Conservation (phyloP, 306 rosid genomes). For the Morella rubra region DNA sequence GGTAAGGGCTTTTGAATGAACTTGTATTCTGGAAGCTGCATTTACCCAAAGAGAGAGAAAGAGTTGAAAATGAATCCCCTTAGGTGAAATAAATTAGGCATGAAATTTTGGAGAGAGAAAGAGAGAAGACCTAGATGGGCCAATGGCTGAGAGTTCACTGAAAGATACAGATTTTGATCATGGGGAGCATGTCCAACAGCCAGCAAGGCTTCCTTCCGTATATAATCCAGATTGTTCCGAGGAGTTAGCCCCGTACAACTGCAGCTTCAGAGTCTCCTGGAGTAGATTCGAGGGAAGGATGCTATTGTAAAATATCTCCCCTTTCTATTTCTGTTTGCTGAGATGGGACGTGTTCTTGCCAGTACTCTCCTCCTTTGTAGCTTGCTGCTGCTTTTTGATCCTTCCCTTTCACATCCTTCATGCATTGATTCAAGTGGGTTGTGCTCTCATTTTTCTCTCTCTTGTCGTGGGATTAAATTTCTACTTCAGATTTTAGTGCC, state of each 20-base stretch:
- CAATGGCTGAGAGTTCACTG: neutral
- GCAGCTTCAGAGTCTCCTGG: constrained; percentile 20
- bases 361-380: constrained; percentile 46
- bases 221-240: neutral
- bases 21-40: constrained; percentile 14
- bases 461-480: constrained; percentile 10
- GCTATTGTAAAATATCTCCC: constrained; percentile 18
- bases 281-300: constrained; percentile 31
- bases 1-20: constrained; percentile 2
- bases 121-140: constrained; percentile 16
- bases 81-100: constrained; percentile 18
- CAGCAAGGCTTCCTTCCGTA: constrained; percentile 5
- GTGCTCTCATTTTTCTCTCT: neutral
- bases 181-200: constrained; percentile 23
- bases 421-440: constrained; percentile 82
- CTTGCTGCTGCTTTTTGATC: constrained; percentile 53
- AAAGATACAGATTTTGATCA: constrained; percentile 21
- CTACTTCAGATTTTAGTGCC: constrained; percentile 7
- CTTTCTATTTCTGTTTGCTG: constrained; percentile 22
- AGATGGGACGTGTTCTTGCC: constrained; percentile 56
- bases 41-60: constrained; percentile 13
- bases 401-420: constrained; percentile 67
- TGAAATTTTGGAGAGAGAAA: neutral
- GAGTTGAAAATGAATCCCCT: constrained; percentile 24
- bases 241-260: constrained; percentile 15